These are phyloP conservation scores for Penicillium bovifimosum DNA, from an alignment of 495 filamentous ascomycete species.

Conservation along the genomic window DNA sequence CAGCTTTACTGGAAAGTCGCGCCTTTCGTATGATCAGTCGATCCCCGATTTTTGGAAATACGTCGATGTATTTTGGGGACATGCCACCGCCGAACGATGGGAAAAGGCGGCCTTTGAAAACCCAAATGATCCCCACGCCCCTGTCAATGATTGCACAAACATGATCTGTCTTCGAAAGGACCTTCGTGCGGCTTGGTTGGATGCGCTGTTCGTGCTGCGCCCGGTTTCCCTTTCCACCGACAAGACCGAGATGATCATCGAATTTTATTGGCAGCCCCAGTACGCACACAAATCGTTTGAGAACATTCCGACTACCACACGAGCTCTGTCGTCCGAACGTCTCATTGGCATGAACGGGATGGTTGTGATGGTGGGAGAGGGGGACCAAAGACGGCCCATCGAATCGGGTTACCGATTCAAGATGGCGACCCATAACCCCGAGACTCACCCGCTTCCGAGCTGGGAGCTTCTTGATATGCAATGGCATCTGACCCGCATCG, in stretches of 20 bases:
- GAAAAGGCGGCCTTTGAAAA: constrained; percentile 1
- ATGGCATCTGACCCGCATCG: constrained; percentile 11
- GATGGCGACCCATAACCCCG: constrained; percentile 8
- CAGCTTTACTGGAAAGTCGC: neutral
- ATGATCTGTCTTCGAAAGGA: constrained; percentile 14
- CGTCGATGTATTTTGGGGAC: constrained; percentile 8
- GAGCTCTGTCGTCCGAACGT: neutral
- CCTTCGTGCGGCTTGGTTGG: constrained; percentile 2
- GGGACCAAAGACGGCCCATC: neutral
- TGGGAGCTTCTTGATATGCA: constrained; percentile 13
- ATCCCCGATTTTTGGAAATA: constrained; percentile 1
- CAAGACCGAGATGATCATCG: constrained; percentile 5
- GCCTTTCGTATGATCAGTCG: neutral
- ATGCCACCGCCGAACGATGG: constrained; percentile 1
- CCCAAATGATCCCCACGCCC: neutral
- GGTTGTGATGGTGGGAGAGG: neutral
- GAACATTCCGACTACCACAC: constrained; percentile 1
- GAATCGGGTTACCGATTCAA: constrained; percentile 10
- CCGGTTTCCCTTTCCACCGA: constrained; percentile 1
- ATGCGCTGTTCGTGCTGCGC: constrained; percentile 7
- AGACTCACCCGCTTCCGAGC: constrained; percentile 7
- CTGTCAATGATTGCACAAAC: constrained; percentile 2
- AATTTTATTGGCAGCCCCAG: constrained; percentile 14
- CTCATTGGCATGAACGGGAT: constrained; percentile 1
- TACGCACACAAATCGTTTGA: neutral